Evolutionary conservation across 2,329 filamentous ascomycete species (phyloP), one percentile per base, ranked within the genome.

Genomic region (Aspergillus ochraceoroseus): DNA sequence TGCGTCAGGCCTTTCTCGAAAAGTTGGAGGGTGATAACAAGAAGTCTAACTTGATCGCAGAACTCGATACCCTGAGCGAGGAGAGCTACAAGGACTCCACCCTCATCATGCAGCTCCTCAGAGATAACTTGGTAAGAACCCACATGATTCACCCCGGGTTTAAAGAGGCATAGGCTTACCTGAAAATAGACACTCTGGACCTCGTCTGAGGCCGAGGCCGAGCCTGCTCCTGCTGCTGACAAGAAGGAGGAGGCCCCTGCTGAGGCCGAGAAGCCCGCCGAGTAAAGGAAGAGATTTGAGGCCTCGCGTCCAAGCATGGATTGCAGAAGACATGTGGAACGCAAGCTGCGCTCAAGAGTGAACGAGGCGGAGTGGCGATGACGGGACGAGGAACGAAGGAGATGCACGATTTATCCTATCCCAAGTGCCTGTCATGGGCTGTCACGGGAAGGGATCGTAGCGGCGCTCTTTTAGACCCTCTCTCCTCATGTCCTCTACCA

Each of bases 71-170:
- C 57, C 77, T 95, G 57, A 94, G 86, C 68, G 89, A 95, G 81
- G 89, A 95, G 79, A 94, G 87, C 80, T 95, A 95, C 85, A 94
- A 94, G 82, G 89, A 95, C 76, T 94, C 87, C 32, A 95, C 89
- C 51, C 82, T 95, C 62, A 95, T 95, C 74, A 95, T 95, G 89
- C 89, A 95, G 77, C 85, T 95, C 51, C 83, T 95, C 66, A 85
- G 89, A 67, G 89, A 95, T 76, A 95, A 95, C 80, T 69, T 95
- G 68, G 87, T 94, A 77, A 55, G 79, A 12, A n/a, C n/a, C n/a
- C n/a, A n/a, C n/a, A 33, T 7, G 5, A 17, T 68, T 23, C 14
- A 23, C 18, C 7, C 25, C 5, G 19, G 27, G 3, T 15, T 7
- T 5, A 32, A n/a, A 31, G 11, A 12, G 7, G 15, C 27, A 19